Percentiles rank a stretch among this genome's conserved stretches.
phyloP scores from a whole-genome alignment of 371 early-diverging fungal species.

The Rhizopus stolonifer region DNA sequence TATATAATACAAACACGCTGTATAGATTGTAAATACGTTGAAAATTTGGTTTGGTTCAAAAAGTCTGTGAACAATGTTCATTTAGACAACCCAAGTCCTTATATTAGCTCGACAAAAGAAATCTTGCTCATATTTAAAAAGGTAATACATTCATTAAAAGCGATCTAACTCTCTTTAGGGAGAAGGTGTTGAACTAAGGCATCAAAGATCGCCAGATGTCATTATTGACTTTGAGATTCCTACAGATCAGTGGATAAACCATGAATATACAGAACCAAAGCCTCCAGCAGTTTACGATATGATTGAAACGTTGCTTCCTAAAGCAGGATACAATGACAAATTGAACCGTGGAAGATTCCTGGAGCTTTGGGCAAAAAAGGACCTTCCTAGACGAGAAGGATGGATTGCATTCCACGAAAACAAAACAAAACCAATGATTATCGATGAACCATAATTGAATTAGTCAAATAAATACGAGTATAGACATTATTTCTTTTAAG shows the following conservation, averaged over 20 bases:
- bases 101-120: constrained; percentile 26
- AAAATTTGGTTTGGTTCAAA: constrained; percentile 70
- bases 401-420: constrained; percentile 64
- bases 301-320: constrained; percentile 66
- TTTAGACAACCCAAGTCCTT: constrained; percentile 44
- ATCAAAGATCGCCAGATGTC: constrained; percentile 66
- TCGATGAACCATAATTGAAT: neutral
- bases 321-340: constrained; percentile 44
- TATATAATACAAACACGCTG: neutral
- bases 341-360: constrained; percentile 50
- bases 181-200: constrained; percentile 63
- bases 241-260: constrained; percentile 49
- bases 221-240: constrained; percentile 63
- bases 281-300: constrained; percentile 58
- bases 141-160: constrained; percentile 17
- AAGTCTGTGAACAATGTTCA: constrained; percentile 52
- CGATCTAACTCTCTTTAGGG: constrained; percentile 29
- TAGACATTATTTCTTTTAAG: no score
- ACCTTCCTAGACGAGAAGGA: constrained; percentile 46
- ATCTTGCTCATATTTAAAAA: constrained; percentile 65
- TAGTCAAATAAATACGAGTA: no score
- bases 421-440: neutral
- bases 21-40: constrained; percentile 63
- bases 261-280: constrained; percentile 58
- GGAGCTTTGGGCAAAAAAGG: constrained; percentile 54